Conservation (phyloP, 83 land plant genomes). For the Picea abies region DNA sequence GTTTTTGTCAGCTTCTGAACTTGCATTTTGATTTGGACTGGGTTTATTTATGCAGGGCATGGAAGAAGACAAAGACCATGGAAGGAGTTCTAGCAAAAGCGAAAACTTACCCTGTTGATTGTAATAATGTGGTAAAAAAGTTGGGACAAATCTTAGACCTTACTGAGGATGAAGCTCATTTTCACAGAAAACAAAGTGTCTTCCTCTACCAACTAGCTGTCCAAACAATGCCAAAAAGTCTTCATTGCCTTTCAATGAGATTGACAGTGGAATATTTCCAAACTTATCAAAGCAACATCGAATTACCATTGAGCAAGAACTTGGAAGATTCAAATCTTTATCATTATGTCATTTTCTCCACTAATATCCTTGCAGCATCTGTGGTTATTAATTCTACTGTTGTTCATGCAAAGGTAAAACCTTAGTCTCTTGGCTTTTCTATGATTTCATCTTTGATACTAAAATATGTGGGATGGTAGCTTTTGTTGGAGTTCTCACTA, state of each 20-base stretch:
- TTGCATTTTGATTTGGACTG: slow-evolving; percentile 9
- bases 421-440: neutral
- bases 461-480: neutral
- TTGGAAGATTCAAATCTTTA: slow-evolving; percentile 30
- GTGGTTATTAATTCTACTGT: slow-evolving; percentile 79
- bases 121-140: slow-evolving; percentile 69
- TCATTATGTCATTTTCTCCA: slow-evolving; percentile 67
- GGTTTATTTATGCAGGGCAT: slow-evolving; percentile 38
- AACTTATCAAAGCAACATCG: neutral
- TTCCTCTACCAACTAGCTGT: slow-evolving; percentile 72
- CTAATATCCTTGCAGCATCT: slow-evolving; percentile 68
- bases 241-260: slow-evolving; percentile 73
- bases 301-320: slow-evolving; percentile 4
- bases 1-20: neutral
- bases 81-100: slow-evolving; percentile 52
- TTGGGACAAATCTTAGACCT: slow-evolving; percentile 57
- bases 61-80: slow-evolving; percentile 44
- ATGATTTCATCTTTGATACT: neutral
- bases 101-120: slow-evolving; percentile 44
- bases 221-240: slow-evolving; percentile 78
- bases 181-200: slow-evolving; percentile 69
- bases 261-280: slow-evolving; percentile 73
- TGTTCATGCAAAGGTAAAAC: slow-evolving; percentile 48
- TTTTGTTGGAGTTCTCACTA: neutral
- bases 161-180: slow-evolving; percentile 70